Conservation (phyloP, 2,329 filamentous ascomycete species). For the Elsinoe ampelina region DNA sequence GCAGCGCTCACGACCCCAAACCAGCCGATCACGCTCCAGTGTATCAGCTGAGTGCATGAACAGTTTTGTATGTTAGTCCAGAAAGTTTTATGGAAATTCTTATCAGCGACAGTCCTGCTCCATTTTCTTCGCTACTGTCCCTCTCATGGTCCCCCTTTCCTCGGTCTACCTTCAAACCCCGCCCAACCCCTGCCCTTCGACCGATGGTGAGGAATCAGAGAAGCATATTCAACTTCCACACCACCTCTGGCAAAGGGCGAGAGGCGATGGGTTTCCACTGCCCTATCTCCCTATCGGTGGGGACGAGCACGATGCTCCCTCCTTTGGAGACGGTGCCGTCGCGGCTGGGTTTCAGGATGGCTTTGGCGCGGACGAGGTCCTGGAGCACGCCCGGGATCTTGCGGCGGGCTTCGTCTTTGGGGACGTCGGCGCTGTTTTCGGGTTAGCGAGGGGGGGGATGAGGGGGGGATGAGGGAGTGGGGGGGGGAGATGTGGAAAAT, state of each 20-base stretch:
- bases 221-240: slow-evolving; percentile 15
- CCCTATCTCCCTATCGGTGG: slow-evolving; percentile 29
- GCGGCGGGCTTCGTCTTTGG: slow-evolving; percentile 15
- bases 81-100: slow-evolving; percentile 8
- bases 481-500: too few relatives aligned
- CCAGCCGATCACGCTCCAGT: neutral
- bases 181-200: neutral
- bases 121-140: neutral
- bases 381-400: slow-evolving; percentile 21
- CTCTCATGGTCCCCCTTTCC: neutral
- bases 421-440: slow-evolving; percentile 17
- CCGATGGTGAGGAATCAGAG: neutral
- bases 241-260: slow-evolving; percentile 19
- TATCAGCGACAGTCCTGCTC: neutral
- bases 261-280: slow-evolving; percentile 31
- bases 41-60: neutral
- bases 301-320: slow-evolving; percentile 32
- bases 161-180: neutral
- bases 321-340: slow-evolving; percentile 21
- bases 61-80: slow-evolving; percentile 12
- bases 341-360: slow-evolving; percentile 19
- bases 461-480: too few relatives aligned
- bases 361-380: slow-evolving; percentile 18
- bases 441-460: too few relatives aligned
- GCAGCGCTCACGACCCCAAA: neutral